phyloP scores from a whole-genome alignment of 164 flowering plant genomes.

The Vitis riparia region DNA sequence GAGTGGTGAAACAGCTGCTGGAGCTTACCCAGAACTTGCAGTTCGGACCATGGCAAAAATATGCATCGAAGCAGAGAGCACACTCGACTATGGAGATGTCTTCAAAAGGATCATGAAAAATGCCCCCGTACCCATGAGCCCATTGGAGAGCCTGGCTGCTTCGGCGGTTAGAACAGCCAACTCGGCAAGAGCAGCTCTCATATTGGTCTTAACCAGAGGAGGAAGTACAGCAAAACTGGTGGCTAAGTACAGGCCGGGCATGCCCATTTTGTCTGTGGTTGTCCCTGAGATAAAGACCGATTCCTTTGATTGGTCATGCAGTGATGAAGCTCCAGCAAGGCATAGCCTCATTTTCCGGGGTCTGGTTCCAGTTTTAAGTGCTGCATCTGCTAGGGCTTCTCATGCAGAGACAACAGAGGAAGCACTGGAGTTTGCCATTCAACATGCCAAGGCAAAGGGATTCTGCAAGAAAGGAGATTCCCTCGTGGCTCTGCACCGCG shows the following conservation, averaged over 20 bases:
- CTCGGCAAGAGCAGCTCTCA: conserved; percentile 61
- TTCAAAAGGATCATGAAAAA: conserved; percentile 62
- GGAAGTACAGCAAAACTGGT: conserved; percentile 88
- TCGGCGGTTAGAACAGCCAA: conserved; percentile 82
- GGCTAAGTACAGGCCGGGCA: conserved; percentile 83
- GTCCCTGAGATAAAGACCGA: conserved; percentile 84
- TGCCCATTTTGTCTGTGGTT: conserved; percentile 80
- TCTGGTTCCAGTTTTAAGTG: conserved; percentile 64
- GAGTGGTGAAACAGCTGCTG: conserved; percentile 93
- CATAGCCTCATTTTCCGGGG: conserved; percentile 82
- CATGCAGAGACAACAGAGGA: conserved; percentile 74
- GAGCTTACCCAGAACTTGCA: conserved; percentile 87
- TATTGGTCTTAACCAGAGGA: conserved; percentile 77
- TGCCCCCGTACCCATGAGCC: conserved; percentile 92
- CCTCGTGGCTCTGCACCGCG: conserved; percentile 77
- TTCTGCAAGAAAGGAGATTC: conserved; percentile 80
- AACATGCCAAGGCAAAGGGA: conserved; percentile 59
- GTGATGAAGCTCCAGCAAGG: conserved; percentile 88
- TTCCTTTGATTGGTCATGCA: conserved; percentile 75
- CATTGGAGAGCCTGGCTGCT: conserved; percentile 81
- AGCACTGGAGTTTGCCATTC: conserved; percentile 65
- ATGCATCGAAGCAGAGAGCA: conserved; percentile 83
- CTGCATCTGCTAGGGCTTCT: conserved; percentile 77
- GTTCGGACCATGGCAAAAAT: conserved; percentile 86
- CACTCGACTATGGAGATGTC: conserved; percentile 68